phyloP scores from a whole-genome alignment of 306 rosid species.

The Quercus glauca region DNA sequence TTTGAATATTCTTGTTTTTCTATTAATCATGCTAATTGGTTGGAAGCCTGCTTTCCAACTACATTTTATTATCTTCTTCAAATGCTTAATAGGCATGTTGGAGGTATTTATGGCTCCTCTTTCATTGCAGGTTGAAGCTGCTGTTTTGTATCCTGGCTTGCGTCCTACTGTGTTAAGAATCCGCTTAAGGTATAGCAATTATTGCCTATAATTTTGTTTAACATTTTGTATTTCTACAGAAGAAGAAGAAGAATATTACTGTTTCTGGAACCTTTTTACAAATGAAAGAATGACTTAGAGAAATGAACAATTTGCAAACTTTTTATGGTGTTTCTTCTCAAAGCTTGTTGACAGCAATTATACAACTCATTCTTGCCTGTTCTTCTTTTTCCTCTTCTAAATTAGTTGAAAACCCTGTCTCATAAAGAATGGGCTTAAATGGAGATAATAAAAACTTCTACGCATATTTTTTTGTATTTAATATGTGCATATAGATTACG shows the following conservation, averaged over 20 bases:
- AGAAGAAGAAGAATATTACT: neutral
- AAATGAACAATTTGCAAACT: neutral
- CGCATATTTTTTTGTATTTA: too few relatives aligned
- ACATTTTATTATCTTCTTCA: neutral
- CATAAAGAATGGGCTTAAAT: neutral
- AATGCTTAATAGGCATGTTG: conserved; percentile 16
- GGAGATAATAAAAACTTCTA: too few relatives aligned
- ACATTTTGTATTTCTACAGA: neutral
- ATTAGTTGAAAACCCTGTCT: neutral
- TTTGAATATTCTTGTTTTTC: neutral
- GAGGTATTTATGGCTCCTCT: conserved; percentile 22
- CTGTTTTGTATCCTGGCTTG: conserved; percentile 83
- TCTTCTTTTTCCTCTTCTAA: neutral
- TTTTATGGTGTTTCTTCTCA: neutral
- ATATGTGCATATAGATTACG: too few relatives aligned
- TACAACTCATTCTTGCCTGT: neutral
- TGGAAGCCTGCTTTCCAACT: neutral
- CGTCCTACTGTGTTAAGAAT: conserved; percentile 92
- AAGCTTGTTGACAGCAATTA: neutral
- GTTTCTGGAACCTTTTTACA: neutral
- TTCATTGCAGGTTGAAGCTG: conserved; percentile 80
- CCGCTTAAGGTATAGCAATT: conserved; percentile 66
- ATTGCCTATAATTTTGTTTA: neutral
- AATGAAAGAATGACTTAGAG: neutral
- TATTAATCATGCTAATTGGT: conserved; percentile 1